Evolutionary conservation across 2,329 filamentous ascomycete species (phyloP), one percentile per base, ranked within the genome.

Genomic region (Lasiodiplodia theobromae): DNA sequence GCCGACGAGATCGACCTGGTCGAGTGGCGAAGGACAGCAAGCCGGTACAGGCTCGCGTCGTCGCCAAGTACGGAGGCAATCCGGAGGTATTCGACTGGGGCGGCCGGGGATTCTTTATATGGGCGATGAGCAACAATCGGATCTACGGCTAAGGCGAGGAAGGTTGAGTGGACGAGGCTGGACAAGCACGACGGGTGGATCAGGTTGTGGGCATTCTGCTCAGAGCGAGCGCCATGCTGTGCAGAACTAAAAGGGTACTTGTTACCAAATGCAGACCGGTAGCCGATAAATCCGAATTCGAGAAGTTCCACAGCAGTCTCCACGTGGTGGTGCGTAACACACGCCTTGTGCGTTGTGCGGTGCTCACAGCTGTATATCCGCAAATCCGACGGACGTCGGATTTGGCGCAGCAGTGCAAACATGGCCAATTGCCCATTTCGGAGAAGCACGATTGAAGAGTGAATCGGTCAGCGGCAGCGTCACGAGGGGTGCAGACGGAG

Each of bases 301-400:
- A 4, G 31, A 40, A 47, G 12, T 31, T 18, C 38, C 23, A 47
- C 57, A 40, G 8, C 44, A 23, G 21, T 28, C n/a, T 47, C 38
- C 57, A 62, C 57, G 40, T 34, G 16, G 8, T 58, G 18, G 56
- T 60, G 56, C 25, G 58, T 63, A 11, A 47, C 44, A n/a, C 25
- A 4, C 16, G 58, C 44, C 38, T 28, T 16, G 56, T 47, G 57
- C 58, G n/a, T 51, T 11, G 25, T 34, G 58, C 25, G 44, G 58
- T 63, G 40, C 25, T 31, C 8, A 21, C 25, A 16, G 6, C 21
- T 8, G 37, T 63, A 63, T 34, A 63, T 63, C 58, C 58, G 58
- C 18, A 63, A 49, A 63, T 63, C 58, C 58, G 58, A 63, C n/a
- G 21, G n/a, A 8, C 44, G 25, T 37, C 58, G 58, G 58, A 63